These are phyloP conservation scores for Neonothopanus nambi DNA, from an alignment of 1,284 basidiomycete species.

Conservation along the genomic window DNA sequence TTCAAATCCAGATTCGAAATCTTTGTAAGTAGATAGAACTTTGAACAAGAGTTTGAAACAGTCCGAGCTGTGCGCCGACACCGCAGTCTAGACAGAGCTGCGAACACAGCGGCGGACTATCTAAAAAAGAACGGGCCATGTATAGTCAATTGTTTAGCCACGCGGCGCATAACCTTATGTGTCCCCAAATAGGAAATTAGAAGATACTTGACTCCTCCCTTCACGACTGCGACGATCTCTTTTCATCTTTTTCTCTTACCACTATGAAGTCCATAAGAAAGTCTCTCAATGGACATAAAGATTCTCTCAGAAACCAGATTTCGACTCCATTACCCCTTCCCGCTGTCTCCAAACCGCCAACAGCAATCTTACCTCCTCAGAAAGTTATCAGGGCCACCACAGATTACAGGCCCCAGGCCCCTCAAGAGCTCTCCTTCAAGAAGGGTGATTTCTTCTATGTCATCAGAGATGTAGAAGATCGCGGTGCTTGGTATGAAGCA, in stretches of 20 bases:
- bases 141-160: neutral
- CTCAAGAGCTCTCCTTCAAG: constrained; percentile 88
- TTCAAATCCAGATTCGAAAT: too few relatives aligned
- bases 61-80: too few relatives aligned
- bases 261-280: constrained; percentile 87
- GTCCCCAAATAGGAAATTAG: neutral
- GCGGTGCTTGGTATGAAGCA: constrained; percentile 77
- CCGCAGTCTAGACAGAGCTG: too few relatives aligned
- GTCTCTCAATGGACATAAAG: constrained; percentile 72
- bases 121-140: neutral
- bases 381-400: constrained; percentile 91
- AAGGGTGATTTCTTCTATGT: constrained; percentile 99
- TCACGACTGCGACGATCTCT: constrained; percentile 31
- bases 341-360: constrained; percentile 64
- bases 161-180: neutral
- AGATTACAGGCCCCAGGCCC: constrained; percentile 69
- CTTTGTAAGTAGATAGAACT: too few relatives aligned
- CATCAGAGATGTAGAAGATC: constrained; percentile 65
- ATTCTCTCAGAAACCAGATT: constrained; percentile 59
- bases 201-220: constrained; percentile 12
- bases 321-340: constrained; percentile 68
- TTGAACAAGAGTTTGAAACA: neutral
- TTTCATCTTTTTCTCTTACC: constrained; percentile 21
- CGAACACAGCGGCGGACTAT: too few relatives aligned
- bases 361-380: constrained; percentile 82